A percentile compares a stretch with the other conserved stretches of the same genome.
phyloP scores from a whole-genome alignment of 2,329 filamentous ascomycete species.

The Hyphodiscus sp. region DNA sequence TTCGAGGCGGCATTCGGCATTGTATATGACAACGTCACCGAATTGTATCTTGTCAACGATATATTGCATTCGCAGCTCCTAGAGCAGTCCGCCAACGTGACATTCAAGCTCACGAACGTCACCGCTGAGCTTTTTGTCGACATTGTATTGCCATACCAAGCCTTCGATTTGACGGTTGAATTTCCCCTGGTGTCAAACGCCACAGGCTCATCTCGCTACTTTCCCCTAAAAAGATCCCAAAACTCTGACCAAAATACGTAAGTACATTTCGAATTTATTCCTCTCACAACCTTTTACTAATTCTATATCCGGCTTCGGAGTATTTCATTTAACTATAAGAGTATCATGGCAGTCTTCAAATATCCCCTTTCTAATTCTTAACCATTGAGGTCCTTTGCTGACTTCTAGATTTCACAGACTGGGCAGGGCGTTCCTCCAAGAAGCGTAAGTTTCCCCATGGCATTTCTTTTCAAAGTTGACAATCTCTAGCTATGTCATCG shows the following conservation, averaged over 20 bases:
- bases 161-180: conserved; percentile 33
- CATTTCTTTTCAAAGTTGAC: background rate
- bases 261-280: conserved; percentile 17
- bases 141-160: conserved; percentile 33
- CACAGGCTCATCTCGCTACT: conserved; percentile 28
- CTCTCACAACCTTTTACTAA: no score
- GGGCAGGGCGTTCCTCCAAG: conserved; percentile 36
- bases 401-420: conserved; percentile 12
- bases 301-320: no score
- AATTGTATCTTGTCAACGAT: conserved; percentile 32
- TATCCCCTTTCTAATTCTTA: no score
- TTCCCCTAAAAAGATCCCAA: conserved; percentile 33
- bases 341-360: no score
- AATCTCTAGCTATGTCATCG: conserved; percentile 21
- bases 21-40: conserved; percentile 29
- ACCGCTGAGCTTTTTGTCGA: conserved; percentile 26
- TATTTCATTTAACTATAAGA: no score
- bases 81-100: conserved; percentile 29
- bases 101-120: conserved; percentile 30
- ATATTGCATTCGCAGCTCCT: conserved; percentile 21
- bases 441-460: conserved; percentile 22
- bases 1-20: conserved; percentile 33
- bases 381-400: no score
- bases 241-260: conserved; percentile 23
- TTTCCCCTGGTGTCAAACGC: conserved; percentile 25